phyloP scores from a whole-genome alignment of 345 rosid genomes.

The Brassica cretica region DNA sequence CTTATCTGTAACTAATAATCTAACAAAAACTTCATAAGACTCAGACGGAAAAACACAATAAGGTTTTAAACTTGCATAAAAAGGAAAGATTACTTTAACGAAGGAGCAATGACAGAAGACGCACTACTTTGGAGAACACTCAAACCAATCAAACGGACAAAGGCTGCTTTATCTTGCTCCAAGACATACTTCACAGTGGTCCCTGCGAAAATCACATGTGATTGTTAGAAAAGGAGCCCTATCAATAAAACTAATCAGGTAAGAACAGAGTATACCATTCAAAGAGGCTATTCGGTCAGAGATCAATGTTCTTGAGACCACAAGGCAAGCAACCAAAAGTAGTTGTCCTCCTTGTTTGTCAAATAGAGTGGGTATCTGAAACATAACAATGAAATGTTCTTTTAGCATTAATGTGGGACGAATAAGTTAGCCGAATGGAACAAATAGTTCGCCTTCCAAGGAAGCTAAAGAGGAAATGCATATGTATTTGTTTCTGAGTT shows the following conservation, averaged over 20 bases:
- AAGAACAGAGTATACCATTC: slow-evolving; percentile 58
- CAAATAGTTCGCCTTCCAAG: slow-evolving; percentile 2
- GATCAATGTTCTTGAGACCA: slow-evolving; percentile 86
- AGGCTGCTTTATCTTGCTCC: slow-evolving; percentile 93
- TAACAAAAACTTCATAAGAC: slow-evolving; percentile 3
- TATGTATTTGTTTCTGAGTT: neutral
- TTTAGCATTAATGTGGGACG: neutral
- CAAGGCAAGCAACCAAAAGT: slow-evolving; percentile 83
- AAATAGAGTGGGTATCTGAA: slow-evolving; percentile 81
- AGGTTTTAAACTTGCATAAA: slow-evolving; percentile 14
- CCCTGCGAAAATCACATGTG: slow-evolving; percentile 52
- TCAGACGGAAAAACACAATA: neutral
- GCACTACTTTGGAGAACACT: slow-evolving; percentile 97
- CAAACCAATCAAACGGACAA: slow-evolving; percentile 74
- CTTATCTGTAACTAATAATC: slow-evolving; percentile 12
- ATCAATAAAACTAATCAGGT: slow-evolving; percentile 8
- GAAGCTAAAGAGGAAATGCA: slow-evolving; percentile 22
- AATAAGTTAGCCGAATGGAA: slow-evolving; percentile 2
- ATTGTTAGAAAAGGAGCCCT: neutral
- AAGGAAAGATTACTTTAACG: slow-evolving; percentile 60
- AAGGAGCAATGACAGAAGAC: slow-evolving; percentile 89
- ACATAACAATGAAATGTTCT: slow-evolving; percentile 23
- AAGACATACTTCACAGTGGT: slow-evolving; percentile 92
- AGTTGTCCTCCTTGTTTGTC: slow-evolving; percentile 94
- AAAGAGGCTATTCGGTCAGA: slow-evolving; percentile 96